Evolutionary conservation across 371 early-diverging fungal genomes (phyloP).

Genomic region (Haplosporangium sp.): DNA sequence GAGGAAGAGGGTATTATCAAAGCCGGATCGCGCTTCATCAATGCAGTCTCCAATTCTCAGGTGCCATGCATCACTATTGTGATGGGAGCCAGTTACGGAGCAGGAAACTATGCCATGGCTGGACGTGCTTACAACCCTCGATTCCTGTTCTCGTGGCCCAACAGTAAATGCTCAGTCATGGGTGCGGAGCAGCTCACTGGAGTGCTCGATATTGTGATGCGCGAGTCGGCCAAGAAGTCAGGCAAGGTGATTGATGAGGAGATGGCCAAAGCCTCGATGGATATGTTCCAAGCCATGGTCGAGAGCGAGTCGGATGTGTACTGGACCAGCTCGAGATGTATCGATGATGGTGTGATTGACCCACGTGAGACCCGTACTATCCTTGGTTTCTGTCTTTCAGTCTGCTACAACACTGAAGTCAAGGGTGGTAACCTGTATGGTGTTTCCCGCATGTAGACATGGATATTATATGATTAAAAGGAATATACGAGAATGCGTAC

Average conservation of each 20-base stretch:
- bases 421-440: conserved; percentile 77
- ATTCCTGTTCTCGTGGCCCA: conserved; percentile 83
- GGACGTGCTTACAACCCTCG: conserved; percentile 80
- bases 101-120: conserved; percentile 85
- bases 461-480: too few species aligned
- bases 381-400: conserved; percentile 70
- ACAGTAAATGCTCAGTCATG: conserved; percentile 83
- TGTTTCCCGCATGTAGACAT: conserved; percentile 74
- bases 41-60: conserved; percentile 77
- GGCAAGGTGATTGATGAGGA: conserved; percentile 72
- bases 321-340: conserved; percentile 74
- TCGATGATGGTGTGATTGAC: conserved; percentile 80
- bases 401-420: conserved; percentile 68
- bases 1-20: conserved; percentile 86
- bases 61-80: conserved; percentile 82
- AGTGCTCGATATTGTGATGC: conserved; percentile 78
- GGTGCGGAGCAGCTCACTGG: conserved; percentile 82
- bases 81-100: conserved; percentile 83
- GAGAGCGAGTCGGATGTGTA: conserved; percentile 79
- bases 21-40: conserved; percentile 82
- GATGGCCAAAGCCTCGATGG: conserved; percentile 62
- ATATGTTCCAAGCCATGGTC: conserved; percentile 71
- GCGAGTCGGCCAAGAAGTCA: conserved; percentile 71
- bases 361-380: conserved; percentile 74
- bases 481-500: too few species aligned